phyloP scores from a whole-genome alignment of 441 rosid genomes.

The Dalechampia spathulata region DNA sequence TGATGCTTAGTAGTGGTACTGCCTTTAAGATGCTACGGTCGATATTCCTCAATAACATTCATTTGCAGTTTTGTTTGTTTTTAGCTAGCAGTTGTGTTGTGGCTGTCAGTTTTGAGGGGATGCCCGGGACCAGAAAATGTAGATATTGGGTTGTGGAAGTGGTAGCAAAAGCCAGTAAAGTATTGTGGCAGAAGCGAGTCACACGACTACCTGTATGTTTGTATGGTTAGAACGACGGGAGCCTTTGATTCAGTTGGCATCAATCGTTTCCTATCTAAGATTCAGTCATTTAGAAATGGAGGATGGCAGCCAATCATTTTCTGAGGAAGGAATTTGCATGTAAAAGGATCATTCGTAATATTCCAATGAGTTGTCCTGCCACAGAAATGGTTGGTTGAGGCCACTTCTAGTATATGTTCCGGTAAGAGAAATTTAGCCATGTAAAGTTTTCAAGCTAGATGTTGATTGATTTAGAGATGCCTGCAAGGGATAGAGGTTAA shows the following conservation, averaged over 20 bases:
- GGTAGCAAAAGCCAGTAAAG: background rate
- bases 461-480: no score
- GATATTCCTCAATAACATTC: background rate
- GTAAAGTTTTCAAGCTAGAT: no score
- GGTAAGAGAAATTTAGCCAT: no score
- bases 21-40: no score
- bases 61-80: background rate
- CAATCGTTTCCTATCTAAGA: background rate
- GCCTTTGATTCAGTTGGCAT: background rate
- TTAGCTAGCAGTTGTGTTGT: background rate
- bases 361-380: background rate
- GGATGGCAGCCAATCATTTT: constrained; percentile 5
- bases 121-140: constrained; percentile 3
- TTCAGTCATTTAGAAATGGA: constrained; percentile 7
- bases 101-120: background rate
- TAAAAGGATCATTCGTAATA: constrained; percentile 4
- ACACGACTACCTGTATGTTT: background rate
- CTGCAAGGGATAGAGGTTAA: no score
- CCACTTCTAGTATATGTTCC: background rate
- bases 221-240: background rate
- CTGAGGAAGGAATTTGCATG: background rate
- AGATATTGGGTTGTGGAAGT: constrained; percentile 2
- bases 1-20: no score
- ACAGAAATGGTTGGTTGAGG: background rate
- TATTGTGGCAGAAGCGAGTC: constrained; percentile 7